Conservation (phyloP, 495 filamentous ascomycete genomes). For the Neurospora cerealis region DNA sequence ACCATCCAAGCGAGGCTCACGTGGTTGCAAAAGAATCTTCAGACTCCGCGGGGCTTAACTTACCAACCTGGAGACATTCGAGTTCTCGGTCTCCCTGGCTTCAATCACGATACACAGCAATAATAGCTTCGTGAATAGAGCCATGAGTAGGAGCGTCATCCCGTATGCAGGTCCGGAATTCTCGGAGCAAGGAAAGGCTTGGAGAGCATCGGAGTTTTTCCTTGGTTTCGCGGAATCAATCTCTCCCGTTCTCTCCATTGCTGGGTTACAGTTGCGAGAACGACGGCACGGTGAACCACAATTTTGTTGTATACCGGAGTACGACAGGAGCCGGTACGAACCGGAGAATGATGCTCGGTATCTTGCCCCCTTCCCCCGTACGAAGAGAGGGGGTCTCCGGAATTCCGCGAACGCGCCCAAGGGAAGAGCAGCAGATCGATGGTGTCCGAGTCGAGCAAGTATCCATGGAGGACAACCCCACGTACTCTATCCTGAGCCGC, state of each 20-base stretch:
- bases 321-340: neutral
- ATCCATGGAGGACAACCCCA: neutral
- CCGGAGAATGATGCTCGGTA: neutral
- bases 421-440: neutral
- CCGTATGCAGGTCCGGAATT: neutral
- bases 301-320: neutral
- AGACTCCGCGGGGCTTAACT: neutral
- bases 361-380: neutral
- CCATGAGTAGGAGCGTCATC: neutral
- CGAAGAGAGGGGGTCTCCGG: neutral
- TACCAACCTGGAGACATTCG: neutral
- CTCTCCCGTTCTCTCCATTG: neutral
- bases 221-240: neutral
- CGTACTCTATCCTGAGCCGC: neutral
- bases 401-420: neutral
- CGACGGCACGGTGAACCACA: neutral
- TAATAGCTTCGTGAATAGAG: neutral
- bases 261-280: neutral
- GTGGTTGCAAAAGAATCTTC: neutral
- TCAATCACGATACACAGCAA: neutral
- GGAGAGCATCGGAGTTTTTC: neutral
- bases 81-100: neutral
- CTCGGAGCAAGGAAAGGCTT: neutral
- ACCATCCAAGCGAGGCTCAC: neutral
- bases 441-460: neutral